phyloP scores from a whole-genome alignment of 2,329 filamentous ascomycete genomes.

The Ophiostoma pallidulum region DNA sequence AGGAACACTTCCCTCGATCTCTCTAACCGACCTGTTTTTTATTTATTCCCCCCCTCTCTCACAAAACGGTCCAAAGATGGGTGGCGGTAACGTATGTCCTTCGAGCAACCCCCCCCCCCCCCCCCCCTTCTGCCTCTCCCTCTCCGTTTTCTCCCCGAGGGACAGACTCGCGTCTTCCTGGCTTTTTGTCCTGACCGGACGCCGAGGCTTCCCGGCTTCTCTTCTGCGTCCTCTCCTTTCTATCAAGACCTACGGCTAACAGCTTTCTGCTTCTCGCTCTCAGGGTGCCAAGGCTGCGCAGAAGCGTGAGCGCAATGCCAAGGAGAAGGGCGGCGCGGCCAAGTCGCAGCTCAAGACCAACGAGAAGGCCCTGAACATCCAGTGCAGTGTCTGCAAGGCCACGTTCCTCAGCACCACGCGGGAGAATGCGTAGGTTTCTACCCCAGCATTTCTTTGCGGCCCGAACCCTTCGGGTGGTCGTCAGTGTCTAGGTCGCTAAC shows the following conservation, averaged over 20 bases:
- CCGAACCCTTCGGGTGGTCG: too few species aligned
- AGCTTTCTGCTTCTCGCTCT: not conserved
- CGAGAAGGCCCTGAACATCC: conserved; percentile 63
- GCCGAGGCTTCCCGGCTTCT: not conserved
- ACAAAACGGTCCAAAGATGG: conserved; percentile 22
- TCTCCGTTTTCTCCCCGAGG: not conserved
- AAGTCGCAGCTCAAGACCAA: conserved; percentile 66
- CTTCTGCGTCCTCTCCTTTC: too few species aligned
- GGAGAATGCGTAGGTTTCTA: conserved; percentile 49
- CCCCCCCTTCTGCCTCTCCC: too few species aligned
- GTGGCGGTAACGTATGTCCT: conserved; percentile 26
- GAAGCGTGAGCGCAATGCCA: conserved; percentile 64
- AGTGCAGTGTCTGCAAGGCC: conserved; percentile 67
- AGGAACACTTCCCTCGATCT: not conserved
- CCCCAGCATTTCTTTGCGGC: not conserved
- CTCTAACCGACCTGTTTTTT: not conserved
- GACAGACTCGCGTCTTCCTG: not conserved
- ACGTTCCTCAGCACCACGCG: conserved; percentile 72
- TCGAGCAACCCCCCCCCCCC: too few species aligned
- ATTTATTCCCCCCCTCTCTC: not conserved
- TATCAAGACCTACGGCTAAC: not conserved
- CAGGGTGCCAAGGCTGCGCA: conserved; percentile 36
- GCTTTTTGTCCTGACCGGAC: too few species aligned
- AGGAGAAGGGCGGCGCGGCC: conserved; percentile 42
- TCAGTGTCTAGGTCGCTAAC: not conserved